Base-by-base conservation (phyloP, 768 basidiomycete species). In the Lactarius indigo region DNA sequence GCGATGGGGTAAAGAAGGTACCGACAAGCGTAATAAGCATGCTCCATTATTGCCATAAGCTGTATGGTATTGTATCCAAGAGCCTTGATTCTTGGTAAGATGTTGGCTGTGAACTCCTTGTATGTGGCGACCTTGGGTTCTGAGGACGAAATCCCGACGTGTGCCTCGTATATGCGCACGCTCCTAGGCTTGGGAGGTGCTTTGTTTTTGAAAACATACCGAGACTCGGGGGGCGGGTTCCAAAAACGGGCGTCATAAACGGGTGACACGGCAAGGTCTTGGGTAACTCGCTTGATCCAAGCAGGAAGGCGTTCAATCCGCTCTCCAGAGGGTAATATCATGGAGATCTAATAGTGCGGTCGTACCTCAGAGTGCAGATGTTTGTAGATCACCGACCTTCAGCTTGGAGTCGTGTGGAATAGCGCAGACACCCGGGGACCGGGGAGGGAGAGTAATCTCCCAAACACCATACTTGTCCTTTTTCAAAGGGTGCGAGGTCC, bases 11-110 rank as follows among this genome's bases (percentile, higher is more conserved):
- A 26, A 26, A 64, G 28, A 37, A 59, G 35, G 57, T 41, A 78
- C 91, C 72, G 71, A 95, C 94, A 98, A 69, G 95, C 95, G 77
- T 98, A 98, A 76, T 98, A 98, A 2, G 96, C 92, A 74, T 98
- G 95, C 75, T 97, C 95, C 94, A 97, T 96, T 66, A 97, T 82
- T 18, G 94, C 97, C 97, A 99, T 99, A 72, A 98, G 83, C 78
- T 99, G 97, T 69, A 99, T 98, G 62, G 88, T 87, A 75, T 98
- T 99, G 79, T 99, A 99, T 10, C 95, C 97, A 30, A 98, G 83
- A 64, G 87, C 86, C 76, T 88, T 88, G 76, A 99, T 98, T 68
- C 96, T 83, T 55, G 91, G 92, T 23, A 99, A 82, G 56, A 91
- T 78, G 74, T 96, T 84, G 63, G 79, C 77, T 31, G 94, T 96